Conservation (phyloP, 257 asterid genomes). For the Salvia miltiorrhiza region DNA sequence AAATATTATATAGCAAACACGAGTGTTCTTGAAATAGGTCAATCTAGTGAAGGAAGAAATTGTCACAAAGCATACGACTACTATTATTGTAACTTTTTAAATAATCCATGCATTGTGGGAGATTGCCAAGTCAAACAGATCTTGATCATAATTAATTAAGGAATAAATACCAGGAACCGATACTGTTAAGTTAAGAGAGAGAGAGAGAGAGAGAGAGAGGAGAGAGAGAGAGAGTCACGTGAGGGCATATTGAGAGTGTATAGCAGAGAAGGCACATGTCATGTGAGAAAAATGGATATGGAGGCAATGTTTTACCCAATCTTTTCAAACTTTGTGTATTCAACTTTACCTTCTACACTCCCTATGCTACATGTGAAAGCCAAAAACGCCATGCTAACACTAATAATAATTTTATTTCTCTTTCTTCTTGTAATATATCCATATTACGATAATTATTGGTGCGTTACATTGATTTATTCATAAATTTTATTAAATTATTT, state of each 20-base stretch:
- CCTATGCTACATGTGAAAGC: background rate
- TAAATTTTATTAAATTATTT: too few species aligned
- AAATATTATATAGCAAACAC: background rate
- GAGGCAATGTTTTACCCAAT: constrained; percentile 12
- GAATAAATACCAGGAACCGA: background rate
- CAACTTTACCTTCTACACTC: background rate
- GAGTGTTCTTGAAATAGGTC: background rate
- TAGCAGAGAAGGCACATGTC: constrained; percentile 28
- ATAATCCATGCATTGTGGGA: background rate
- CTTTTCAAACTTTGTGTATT: constrained; percentile 15
- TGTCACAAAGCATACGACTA: background rate
- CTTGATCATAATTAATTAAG: background rate
- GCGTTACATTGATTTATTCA: too few species aligned
- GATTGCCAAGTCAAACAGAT: background rate
- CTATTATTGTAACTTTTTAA: background rate
- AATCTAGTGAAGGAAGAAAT: background rate
- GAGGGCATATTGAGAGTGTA: too few species aligned
- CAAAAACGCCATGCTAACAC: too few species aligned
- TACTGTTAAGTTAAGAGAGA: background rate
- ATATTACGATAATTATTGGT: too few species aligned
- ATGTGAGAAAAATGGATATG: constrained; percentile 7
- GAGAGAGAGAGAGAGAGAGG: background rate
- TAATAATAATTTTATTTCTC: background rate
- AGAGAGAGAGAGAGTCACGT: constrained; percentile 18
- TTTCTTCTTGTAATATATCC: background rate